Percentiles rank a stretch among this genome's conserved stretches.
phyloP scores from a whole-genome alignment of 768 basidiomycete species.

The Cystobasidium onofrii region DNA sequence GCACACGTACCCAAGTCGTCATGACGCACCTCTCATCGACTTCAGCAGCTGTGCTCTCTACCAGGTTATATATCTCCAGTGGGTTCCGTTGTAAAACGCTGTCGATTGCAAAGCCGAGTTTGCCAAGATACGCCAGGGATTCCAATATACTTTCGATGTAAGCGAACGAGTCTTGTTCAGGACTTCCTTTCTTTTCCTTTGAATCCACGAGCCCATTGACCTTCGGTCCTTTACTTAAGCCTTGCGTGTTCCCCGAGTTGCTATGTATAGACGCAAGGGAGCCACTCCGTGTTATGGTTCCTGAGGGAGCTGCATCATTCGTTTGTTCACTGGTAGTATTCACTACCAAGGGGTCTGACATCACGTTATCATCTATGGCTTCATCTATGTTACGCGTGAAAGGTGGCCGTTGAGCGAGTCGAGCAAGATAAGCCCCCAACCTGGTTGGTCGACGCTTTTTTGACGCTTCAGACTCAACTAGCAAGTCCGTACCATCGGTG shows the following conservation, averaged over 20 bases:
- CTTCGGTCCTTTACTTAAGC: neutral
- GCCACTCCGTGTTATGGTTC: neutral
- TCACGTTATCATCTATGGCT: neutral
- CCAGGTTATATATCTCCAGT: slow-evolving; percentile 69
- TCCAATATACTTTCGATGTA: slow-evolving; percentile 90
- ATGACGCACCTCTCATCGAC: slow-evolving; percentile 70
- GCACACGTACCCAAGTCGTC: neutral
- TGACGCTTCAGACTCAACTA: neutral
- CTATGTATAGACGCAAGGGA: neutral
- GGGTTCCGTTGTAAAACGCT: slow-evolving; percentile 71
- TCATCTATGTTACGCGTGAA: slow-evolving; percentile 8
- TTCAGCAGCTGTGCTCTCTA: slow-evolving; percentile 80
- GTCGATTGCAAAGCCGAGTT: slow-evolving; percentile 75
- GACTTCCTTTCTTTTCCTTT: slow-evolving; percentile 50
- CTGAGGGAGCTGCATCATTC: neutral
- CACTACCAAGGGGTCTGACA: neutral
- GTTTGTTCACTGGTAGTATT: neutral
- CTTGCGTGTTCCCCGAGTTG: neutral
- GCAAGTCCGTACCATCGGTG: neutral
- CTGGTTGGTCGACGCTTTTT: neutral
- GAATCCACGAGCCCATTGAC: neutral
- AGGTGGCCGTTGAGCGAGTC: neutral
- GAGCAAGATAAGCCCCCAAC: neutral
- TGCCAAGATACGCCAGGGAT: slow-evolving; percentile 82
- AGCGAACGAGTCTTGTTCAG: slow-evolving; percentile 83